Evolutionary conservation across 2,329 filamentous ascomycete species (phyloP).

Genomic region (Blumeria hordei): DNA sequence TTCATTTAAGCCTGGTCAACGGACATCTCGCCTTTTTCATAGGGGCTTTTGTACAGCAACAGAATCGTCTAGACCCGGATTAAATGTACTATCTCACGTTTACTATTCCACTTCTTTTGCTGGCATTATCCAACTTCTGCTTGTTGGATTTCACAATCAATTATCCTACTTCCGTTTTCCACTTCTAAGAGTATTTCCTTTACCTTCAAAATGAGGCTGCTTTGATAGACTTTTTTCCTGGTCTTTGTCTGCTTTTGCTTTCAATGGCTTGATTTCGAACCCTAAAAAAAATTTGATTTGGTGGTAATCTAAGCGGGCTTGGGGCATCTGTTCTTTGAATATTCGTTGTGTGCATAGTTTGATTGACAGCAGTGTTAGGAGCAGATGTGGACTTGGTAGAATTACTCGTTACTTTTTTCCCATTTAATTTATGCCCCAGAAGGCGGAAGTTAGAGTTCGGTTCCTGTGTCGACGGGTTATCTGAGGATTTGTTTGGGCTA

Average conservation of each 20-base stretch:
- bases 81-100: no score
- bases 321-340: constrained; percentile 45
- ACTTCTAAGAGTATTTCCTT: constrained; percentile 55
- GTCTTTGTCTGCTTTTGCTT: constrained; percentile 49
- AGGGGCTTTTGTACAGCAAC: no score
- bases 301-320: constrained; percentile 59
- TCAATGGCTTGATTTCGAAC: constrained; percentile 75
- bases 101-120: no score
- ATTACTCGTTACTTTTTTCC: constrained; percentile 60
- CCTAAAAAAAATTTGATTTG: constrained; percentile 90
- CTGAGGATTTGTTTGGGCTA: constrained; percentile 59
- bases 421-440: constrained; percentile 57
- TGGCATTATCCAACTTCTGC: no score
- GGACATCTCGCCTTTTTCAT: no score
- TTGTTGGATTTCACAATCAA: no score
- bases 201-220: constrained; percentile 57
- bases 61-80: no score
- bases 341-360: constrained; percentile 12
- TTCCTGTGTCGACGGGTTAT: constrained; percentile 35
- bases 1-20: no score
- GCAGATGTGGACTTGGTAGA: constrained; percentile 50
- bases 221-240: constrained; percentile 38
- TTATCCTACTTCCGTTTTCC: constrained; percentile 32
- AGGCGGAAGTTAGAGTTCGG: constrained; percentile 51
- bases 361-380: constrained; percentile 34